Evolutionary conservation across 1,284 basidiomycete species (phyloP).

Genomic region (Pterulicium gracile): DNA sequence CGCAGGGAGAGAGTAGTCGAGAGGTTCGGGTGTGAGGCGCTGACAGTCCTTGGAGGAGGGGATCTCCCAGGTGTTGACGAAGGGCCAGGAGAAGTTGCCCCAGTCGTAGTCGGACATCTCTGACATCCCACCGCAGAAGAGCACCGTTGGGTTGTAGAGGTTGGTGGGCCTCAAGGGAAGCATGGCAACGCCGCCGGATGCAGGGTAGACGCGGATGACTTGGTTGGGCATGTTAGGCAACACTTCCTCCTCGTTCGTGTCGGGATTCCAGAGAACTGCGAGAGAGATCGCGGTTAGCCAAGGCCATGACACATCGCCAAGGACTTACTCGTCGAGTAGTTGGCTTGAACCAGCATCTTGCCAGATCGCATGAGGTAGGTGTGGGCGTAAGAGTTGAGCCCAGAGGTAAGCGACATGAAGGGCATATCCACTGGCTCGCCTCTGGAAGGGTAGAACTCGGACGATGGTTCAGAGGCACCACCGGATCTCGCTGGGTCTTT

Average conservation of each 20-base stretch:
- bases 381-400: conserved; percentile 62
- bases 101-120: conserved; percentile 50
- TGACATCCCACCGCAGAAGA: conserved; percentile 68
- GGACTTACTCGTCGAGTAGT: conserved; percentile 31
- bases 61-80: conserved; percentile 38
- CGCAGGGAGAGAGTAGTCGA: conserved; percentile 33
- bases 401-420: conserved; percentile 75
- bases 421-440: conserved; percentile 54
- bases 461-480: conserved; percentile 57
- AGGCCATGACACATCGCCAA: conserved; percentile 7
- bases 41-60: conserved; percentile 43
- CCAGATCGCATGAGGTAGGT: conserved; percentile 47
- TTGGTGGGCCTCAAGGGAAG: conserved; percentile 73
- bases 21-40: conserved; percentile 59
- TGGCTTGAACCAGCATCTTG: conserved; percentile 38
- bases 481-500: conserved; percentile 53
- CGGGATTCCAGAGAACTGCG: conserved; percentile 40
- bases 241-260: conserved; percentile 36
- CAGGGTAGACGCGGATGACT: conserved; percentile 73
- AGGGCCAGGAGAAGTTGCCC: conserved; percentile 48
- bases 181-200: conserved; percentile 73
- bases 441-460: conserved; percentile 75
- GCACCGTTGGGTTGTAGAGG: conserved; percentile 65
- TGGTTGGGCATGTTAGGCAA: conserved; percentile 39
- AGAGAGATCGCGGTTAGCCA: conserved; percentile 4